Percentiles rank a stretch among this genome's conserved stretches.
These are phyloP conservation scores for Zygosaccharomyces pseudobailii DNA, from an alignment of 1,139 yeast species.

Conservation along the genomic window DNA sequence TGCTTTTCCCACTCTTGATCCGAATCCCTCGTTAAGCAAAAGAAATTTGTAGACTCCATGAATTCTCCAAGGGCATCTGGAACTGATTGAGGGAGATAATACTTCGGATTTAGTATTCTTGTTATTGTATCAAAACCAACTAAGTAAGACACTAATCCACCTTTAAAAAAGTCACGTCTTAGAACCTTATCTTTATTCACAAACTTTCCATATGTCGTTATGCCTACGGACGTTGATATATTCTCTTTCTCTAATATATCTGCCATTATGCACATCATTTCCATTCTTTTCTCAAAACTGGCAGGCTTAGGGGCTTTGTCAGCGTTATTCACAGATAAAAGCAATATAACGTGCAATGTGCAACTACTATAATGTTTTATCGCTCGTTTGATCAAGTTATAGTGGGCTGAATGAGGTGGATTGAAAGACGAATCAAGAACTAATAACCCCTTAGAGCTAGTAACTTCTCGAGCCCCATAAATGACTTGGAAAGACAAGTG, in stretches of 20 bases:
- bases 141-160: slow-evolving; percentile 41
- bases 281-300: slow-evolving; percentile 54
- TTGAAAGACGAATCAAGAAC: slow-evolving; percentile 84
- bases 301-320: slow-evolving; percentile 63
- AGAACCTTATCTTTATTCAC: slow-evolving; percentile 53
- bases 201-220: slow-evolving; percentile 61
- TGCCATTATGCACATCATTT: slow-evolving; percentile 65
- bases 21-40: slow-evolving; percentile 56
- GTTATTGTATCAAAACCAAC: slow-evolving; percentile 78
- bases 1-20: slow-evolving; percentile 37
- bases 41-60: slow-evolving; percentile 48
- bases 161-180: slow-evolving; percentile 5
- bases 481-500: slow-evolving; percentile 9
- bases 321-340: slow-evolving; percentile 73
- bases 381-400: slow-evolving; percentile 50
- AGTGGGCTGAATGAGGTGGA: slow-evolving; percentile 83
- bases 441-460: slow-evolving; percentile 30
- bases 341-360: slow-evolving; percentile 39
- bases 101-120: slow-evolving; percentile 65
- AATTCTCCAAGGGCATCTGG: slow-evolving; percentile 48
- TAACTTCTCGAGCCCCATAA: slow-evolving; percentile 5
- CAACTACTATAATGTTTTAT: slow-evolving; percentile 26
- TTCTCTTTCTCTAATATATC: slow-evolving; percentile 36
- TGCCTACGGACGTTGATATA: slow-evolving; percentile 47
- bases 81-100: slow-evolving; percentile 51